Evolutionary conservation across 108 stramenopile genomes (phyloP).

Genomic region (Skeletonema grethae): DNA sequence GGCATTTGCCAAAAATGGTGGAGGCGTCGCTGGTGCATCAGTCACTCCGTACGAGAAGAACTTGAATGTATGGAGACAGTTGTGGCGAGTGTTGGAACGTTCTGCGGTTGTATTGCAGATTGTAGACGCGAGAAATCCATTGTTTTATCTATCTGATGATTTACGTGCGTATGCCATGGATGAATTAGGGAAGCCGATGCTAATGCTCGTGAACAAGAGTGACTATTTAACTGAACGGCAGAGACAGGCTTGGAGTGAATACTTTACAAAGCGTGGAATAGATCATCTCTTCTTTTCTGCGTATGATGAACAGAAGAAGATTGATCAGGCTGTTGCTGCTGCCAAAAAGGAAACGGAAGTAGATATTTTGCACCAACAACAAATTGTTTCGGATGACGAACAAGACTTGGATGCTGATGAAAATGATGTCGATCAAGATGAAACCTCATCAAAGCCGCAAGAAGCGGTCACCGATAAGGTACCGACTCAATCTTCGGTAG

Average conservation of each 20-base stretch:
- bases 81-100: conserved; percentile 98
- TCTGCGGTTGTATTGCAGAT: conserved; percentile 92
- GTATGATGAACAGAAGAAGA: conserved; percentile 82
- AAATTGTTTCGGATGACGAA: conserved; percentile 39
- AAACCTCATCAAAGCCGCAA: conserved; percentile 3
- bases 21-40: conserved; percentile 46
- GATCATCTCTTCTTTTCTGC: conserved; percentile 96
- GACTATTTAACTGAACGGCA: conserved; percentile 90
- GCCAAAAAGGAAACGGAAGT: conserved; percentile 45
- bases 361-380: conserved; percentile 27
- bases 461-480: not conserved
- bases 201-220: conserved; percentile 96
- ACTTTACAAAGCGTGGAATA: conserved; percentile 77
- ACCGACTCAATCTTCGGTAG: not conserved
- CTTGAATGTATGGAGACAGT: conserved; percentile 97
- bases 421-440: conserved; percentile 4
- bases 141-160: conserved; percentile 94
- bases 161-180: conserved; percentile 83
- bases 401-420: conserved; percentile 28
- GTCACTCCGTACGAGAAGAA: conserved; percentile 99
- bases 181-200: conserved; percentile 84
- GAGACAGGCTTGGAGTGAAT: conserved; percentile 86
- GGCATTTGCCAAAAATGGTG: conserved; percentile 27
- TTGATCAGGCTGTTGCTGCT: conserved; percentile 67
- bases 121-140: conserved; percentile 97